Percentiles rank a stretch among this genome's conserved stretches.
Conservation (phyloP, 352 stramenopile genomes). For the Phytopythium helicoides region DNA sequence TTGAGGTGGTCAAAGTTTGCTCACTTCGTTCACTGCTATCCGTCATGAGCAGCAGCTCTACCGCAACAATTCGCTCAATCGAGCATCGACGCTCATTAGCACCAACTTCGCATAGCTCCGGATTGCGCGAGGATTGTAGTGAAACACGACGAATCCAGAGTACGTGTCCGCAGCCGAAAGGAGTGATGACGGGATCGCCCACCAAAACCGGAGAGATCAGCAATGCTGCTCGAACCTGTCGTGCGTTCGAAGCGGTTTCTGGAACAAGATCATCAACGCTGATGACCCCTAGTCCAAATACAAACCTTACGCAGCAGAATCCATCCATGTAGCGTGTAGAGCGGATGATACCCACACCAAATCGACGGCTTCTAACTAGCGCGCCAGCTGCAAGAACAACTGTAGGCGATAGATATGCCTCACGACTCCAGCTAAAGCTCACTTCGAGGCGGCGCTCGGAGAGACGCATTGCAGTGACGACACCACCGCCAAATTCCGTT, state of each 20-base stretch:
- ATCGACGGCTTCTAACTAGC: constrained; percentile 43
- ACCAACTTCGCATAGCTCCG: background rate
- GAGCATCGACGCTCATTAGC: background rate
- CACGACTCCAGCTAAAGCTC: constrained; percentile 63
- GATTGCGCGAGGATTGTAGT: background rate
- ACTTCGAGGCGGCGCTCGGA: constrained; percentile 59
- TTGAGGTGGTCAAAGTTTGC: background rate
- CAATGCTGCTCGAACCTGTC: constrained; percentile 17
- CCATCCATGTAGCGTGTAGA: constrained; percentile 56
- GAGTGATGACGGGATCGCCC: constrained; percentile 64
- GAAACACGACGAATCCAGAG: constrained; percentile 17
- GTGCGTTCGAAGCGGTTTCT: constrained; percentile 38
- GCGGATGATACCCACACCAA: constrained; percentile 65
- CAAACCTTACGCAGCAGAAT: constrained; percentile 59
- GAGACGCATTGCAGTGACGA: constrained; percentile 61
- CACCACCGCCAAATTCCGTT: constrained; percentile 55
- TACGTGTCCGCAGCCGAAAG: constrained; percentile 59
- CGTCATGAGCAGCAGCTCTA: constrained; percentile 5
- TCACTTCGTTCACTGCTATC: background rate
- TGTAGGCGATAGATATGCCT: constrained; percentile 50
- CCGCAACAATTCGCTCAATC: background rate
- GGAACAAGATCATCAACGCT: constrained; percentile 42
- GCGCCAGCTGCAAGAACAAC: constrained; percentile 45
- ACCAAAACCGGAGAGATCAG: constrained; percentile 27
- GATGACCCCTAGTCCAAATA: constrained; percentile 61